Evolutionary conservation across 441 rosid species (phyloP).

Genomic region (Metrosideros polymorpha): DNA sequence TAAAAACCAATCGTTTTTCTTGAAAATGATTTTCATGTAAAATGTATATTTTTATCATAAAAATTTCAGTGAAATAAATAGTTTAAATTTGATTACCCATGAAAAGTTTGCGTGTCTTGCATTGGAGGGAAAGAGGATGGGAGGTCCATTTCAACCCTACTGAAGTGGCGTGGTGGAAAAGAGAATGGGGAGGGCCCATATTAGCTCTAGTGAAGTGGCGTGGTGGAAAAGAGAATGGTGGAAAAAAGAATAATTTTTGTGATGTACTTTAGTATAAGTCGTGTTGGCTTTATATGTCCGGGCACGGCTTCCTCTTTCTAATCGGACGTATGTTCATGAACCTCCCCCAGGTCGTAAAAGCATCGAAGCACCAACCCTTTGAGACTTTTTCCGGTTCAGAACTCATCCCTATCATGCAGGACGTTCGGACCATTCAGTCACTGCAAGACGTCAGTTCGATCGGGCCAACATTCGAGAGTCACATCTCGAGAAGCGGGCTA

Average conservation of each 20-base stretch:
- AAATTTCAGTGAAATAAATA: too few species aligned
- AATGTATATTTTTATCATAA: too few species aligned
- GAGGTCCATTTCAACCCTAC: too few species aligned
- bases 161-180: background rate
- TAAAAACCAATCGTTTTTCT: too few species aligned
- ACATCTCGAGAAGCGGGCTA: background rate
- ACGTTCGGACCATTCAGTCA: background rate
- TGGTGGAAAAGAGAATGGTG: background rate
- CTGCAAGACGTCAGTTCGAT: fast-evolving
- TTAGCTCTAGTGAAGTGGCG: background rate
- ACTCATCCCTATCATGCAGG: background rate
- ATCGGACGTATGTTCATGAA: background rate
- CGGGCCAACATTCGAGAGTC: background rate
- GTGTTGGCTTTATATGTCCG: background rate
- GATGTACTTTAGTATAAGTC: background rate
- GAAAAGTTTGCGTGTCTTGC: background rate
- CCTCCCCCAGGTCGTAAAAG: background rate
- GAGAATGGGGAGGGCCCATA: background rate
- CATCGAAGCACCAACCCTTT: background rate
- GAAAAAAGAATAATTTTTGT: background rate
- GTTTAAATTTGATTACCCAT: background rate
- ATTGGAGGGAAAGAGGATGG: too few species aligned
- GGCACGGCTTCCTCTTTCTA: background rate
- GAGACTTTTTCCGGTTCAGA: fast-evolving
- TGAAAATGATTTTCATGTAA: too few species aligned